A percentile compares a stretch with the other conserved stretches of the same genome.
phyloP scores from a whole-genome alignment of 805 yeast species.

The Kuraishia capsulata region DNA sequence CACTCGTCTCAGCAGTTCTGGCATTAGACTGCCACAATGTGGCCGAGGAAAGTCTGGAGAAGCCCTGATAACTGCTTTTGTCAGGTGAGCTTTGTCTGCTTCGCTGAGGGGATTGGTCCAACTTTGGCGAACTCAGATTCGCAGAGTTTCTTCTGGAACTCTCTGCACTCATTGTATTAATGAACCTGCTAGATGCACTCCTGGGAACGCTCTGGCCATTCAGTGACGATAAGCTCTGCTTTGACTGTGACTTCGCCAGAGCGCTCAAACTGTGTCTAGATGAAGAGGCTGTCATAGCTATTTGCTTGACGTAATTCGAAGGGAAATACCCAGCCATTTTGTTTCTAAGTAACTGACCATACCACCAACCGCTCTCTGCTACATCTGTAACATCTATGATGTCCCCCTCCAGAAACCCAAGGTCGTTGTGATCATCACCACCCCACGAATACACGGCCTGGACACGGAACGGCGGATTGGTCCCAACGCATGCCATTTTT shows the following conservation, averaged over 20 bases:
- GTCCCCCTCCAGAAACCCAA: slow-evolving; percentile 93
- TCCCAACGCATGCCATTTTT: slow-evolving; percentile 1
- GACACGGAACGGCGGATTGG: slow-evolving; percentile 17
- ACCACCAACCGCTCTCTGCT: slow-evolving; percentile 92
- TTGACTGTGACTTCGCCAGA: neutral
- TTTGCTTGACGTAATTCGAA: slow-evolving; percentile 64
- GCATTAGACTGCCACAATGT: neutral
- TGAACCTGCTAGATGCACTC: neutral
- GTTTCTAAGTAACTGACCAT: slow-evolving; percentile 72
- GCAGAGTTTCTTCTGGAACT: neutral
- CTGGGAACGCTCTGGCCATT: too few relatives aligned
- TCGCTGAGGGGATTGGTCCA: too few relatives aligned
- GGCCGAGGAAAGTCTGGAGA: neutral
- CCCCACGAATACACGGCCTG: slow-evolving; percentile 86
- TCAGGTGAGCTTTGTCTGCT: neutral
- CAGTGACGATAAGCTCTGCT: neutral
- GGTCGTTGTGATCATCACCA: slow-evolving; percentile 80
- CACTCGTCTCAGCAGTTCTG: slow-evolving; percentile 2
- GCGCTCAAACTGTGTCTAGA: slow-evolving; percentile 11
- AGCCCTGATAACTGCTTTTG: too few relatives aligned
- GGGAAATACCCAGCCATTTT: slow-evolving; percentile 84
- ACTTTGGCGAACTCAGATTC: neutral
- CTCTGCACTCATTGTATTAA: neutral
- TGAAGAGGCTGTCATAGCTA: slow-evolving; percentile 22
- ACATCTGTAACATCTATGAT: slow-evolving; percentile 67